Percentiles rank a stretch among this genome's conserved stretches.
These are phyloP conservation scores for Hypoxylon sp. DNA, from an alignment of 2,329 filamentous ascomycete species.

Conservation along the genomic window DNA sequence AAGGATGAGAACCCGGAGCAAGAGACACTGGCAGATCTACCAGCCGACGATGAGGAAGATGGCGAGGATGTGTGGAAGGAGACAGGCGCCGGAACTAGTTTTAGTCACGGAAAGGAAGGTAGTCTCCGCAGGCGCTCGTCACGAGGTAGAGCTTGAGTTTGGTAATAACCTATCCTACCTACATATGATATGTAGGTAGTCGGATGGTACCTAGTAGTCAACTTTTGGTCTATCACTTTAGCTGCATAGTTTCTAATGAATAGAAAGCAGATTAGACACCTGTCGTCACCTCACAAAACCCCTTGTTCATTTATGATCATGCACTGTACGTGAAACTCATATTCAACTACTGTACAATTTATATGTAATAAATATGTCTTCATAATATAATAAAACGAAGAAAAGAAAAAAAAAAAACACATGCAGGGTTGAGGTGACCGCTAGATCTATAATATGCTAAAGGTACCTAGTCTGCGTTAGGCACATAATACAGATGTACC, in stretches of 20 bases:
- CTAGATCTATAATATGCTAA: neutral
- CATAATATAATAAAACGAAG: too few relatives aligned
- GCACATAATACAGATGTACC: neutral
- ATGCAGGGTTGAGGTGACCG: neutral
- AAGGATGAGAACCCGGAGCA: conserved; percentile 43
- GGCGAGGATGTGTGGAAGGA: conserved; percentile 41
- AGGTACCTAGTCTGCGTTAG: neutral
- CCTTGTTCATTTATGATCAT: neutral
- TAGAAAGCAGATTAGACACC: neutral
- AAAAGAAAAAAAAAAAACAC: neutral
- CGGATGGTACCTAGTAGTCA: conserved; percentile 3
- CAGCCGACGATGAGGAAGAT: conserved; percentile 48
- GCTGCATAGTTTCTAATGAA: neutral
- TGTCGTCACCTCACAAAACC: neutral
- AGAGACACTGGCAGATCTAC: conserved; percentile 32
- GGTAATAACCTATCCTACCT: too few relatives aligned
- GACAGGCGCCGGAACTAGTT: conserved; percentile 39
- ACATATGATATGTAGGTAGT: too few relatives aligned
- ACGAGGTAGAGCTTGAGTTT: conserved; percentile 35
- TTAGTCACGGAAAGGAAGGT: conserved; percentile 33
- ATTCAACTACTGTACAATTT: neutral
- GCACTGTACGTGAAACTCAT: neutral
- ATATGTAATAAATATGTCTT: neutral
- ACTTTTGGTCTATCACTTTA: neutral
- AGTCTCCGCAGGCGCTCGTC: conserved; percentile 43